Evolutionary conservation across 2,329 filamentous ascomycete species (phyloP).

Genomic region (Acephala macrosclerotiorum): DNA sequence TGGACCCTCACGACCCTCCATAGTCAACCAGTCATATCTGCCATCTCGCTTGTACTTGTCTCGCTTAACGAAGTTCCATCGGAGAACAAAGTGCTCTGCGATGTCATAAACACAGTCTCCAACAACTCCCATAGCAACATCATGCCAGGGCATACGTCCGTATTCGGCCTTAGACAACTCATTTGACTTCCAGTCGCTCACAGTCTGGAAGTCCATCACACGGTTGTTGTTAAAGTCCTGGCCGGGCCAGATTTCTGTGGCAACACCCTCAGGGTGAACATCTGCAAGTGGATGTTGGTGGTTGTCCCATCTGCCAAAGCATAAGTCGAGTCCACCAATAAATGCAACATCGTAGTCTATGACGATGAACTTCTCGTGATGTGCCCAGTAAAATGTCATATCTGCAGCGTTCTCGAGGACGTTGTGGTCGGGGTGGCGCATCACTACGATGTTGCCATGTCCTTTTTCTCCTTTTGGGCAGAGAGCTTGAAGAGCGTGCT

Average conservation of each 20-base stretch:
- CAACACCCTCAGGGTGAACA: conserved; percentile 82
- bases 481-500: conserved; percentile 79
- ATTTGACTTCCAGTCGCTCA: conserved; percentile 91
- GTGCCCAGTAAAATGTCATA: conserved; percentile 98
- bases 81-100: conserved; percentile 90
- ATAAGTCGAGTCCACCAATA: conserved; percentile 92
- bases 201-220: conserved; percentile 93
- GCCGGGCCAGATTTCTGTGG: conserved; percentile 88
- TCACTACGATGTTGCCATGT: conserved; percentile 85
- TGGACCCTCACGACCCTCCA: conserved; percentile 78
- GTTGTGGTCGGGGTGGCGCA: conserved; percentile 95
- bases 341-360: conserved; percentile 92
- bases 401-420: conserved; percentile 92
- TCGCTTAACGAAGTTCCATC: conserved; percentile 97
- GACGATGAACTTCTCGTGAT: conserved; percentile 97
- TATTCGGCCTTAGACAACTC: conserved; percentile 90
- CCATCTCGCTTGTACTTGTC: conserved; percentile 96
- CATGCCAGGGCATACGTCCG: conserved; percentile 98
- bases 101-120: conserved; percentile 93
- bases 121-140: conserved; percentile 90
- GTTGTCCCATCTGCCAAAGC: conserved; percentile 93
- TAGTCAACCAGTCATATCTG: conserved; percentile 82
- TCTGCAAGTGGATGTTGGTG: conserved; percentile 87
- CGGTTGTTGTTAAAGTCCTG: conserved; percentile 99
- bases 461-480: conserved; percentile 85